A percentile compares a stretch with the other conserved stretches of the same genome.
phyloP scores from a whole-genome alignment of 2,329 filamentous ascomycete species.

The Xylaria sp. region DNA sequence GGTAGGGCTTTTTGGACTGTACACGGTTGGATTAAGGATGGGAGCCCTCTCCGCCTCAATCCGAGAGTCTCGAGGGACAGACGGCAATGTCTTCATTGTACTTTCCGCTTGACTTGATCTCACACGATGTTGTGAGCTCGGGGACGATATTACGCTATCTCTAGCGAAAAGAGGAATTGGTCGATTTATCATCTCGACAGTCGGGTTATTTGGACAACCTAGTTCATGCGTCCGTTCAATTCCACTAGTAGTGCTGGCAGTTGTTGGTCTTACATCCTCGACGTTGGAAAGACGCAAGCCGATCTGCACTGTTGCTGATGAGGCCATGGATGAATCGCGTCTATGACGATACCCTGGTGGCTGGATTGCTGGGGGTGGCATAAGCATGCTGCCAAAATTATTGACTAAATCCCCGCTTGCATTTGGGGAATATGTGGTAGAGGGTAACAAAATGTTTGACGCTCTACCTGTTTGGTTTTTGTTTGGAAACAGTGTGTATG shows the following conservation, averaged over 20 bases:
- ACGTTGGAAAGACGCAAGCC: slow-evolving; percentile 74
- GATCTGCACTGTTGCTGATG: slow-evolving; percentile 77
- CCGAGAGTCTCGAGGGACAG: slow-evolving; percentile 49
- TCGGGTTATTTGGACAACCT: slow-evolving; percentile 48
- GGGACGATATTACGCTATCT: slow-evolving; percentile 42
- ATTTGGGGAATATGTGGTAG: slow-evolving; percentile 58
- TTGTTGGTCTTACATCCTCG: slow-evolving; percentile 59
- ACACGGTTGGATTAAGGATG: slow-evolving; percentile 64
- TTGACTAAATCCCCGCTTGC: slow-evolving; percentile 31
- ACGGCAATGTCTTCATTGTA: slow-evolving; percentile 51
- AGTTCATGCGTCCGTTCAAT: slow-evolving; percentile 55
- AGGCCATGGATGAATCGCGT: slow-evolving; percentile 71
- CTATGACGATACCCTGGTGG: slow-evolving; percentile 57
- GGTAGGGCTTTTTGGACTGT: slow-evolving; percentile 57
- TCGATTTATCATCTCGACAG: slow-evolving; percentile 37
- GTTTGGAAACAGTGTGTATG: slow-evolving; percentile 56
- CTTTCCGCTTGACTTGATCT: slow-evolving; percentile 25
- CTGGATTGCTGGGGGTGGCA: slow-evolving; percentile 60
- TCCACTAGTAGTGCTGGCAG: slow-evolving; percentile 49
- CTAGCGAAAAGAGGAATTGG: slow-evolving; percentile 49
- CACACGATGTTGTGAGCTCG: slow-evolving; percentile 42
- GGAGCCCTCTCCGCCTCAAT: slow-evolving; percentile 47
- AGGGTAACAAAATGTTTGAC: slow-evolving; percentile 56
- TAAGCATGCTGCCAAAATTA: slow-evolving; percentile 48
- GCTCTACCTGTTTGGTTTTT: slow-evolving; percentile 48